phyloP scores from a whole-genome alignment of 2,329 filamentous ascomycete species.

The Pseudogymnoascus sp. region DNA sequence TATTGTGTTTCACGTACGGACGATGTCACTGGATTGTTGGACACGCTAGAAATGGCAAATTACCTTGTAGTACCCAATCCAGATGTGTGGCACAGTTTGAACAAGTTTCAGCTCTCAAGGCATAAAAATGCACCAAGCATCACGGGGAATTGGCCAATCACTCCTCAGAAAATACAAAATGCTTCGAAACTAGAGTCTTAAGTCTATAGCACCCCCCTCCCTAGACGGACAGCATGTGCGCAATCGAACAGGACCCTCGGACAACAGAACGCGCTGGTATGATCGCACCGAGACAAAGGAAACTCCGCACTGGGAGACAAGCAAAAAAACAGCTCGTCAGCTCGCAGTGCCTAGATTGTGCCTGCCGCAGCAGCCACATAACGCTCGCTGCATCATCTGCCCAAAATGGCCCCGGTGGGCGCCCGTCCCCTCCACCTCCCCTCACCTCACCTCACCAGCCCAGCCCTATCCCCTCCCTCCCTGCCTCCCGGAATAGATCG shows the following conservation, averaged over 20 bases:
- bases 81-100: background rate
- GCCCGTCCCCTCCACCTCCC: background rate
- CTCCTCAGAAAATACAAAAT: background rate
- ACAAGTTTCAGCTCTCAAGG: background rate
- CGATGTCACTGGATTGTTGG: background rate
- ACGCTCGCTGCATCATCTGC: background rate
- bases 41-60: background rate
- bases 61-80: background rate
- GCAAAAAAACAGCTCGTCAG: background rate
- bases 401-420: background rate
- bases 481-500: background rate
- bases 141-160: background rate
- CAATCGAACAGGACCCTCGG: background rate
- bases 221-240: conserved; percentile 2
- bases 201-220: background rate
- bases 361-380: background rate
- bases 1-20: background rate
- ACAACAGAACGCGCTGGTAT: conserved; percentile 5
- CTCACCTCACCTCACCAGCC: background rate
- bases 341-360: conserved; percentile 2
- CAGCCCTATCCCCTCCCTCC: background rate
- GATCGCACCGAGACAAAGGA: background rate
- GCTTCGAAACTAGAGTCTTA: conserved; percentile 6
- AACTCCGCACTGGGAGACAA: conserved; percentile 1
- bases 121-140: background rate